phyloP scores from a whole-genome alignment of 768 basidiomycete species.

The Lepiota brunneoincarnata region DNA sequence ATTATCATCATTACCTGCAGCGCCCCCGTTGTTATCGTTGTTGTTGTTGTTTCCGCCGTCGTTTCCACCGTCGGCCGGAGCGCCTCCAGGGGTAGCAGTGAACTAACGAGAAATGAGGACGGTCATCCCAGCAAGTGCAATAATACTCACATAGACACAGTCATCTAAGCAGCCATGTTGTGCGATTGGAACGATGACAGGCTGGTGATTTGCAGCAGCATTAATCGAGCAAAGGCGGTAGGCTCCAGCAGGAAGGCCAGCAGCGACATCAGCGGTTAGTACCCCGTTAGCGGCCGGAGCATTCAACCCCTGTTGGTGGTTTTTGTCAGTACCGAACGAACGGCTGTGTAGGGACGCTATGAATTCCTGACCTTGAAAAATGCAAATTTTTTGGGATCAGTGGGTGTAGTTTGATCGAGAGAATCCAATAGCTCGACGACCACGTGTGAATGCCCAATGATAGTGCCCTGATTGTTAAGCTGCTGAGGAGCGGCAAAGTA shows the following conservation, averaged over 20 bases:
- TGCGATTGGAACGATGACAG: constrained; percentile 49
- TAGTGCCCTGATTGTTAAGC: constrained; percentile 45
- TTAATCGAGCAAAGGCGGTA: constrained; percentile 59
- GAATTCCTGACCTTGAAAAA: constrained; percentile 46
- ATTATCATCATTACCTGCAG: constrained; percentile 5
- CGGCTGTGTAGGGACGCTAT: neutral
- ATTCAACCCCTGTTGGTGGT: constrained; percentile 30
- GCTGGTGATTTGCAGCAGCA: constrained; percentile 51
- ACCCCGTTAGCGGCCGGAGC: constrained; percentile 39
- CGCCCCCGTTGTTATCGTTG: neutral
- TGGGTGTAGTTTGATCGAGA: constrained; percentile 40
- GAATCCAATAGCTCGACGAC: constrained; percentile 48
- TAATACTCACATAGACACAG: constrained; percentile 48
- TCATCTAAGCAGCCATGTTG: constrained; percentile 61
- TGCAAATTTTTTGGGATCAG: constrained; percentile 48
- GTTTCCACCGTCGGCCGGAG: neutral
- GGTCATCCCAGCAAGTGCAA: neutral
- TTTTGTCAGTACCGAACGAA: neutral
- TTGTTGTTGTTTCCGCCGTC: too few species aligned
- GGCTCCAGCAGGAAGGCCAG: constrained; percentile 50
- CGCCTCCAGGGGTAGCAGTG: constrained; percentile 21
- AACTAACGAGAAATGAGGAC: constrained; percentile 22
- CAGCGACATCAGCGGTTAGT: constrained; percentile 41
- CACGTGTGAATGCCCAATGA: constrained; percentile 59
- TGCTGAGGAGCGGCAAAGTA: constrained; percentile 60